Percentiles rank a stretch among this genome's conserved stretches.
phyloP scores from a whole-genome alignment of 352 stramenopile species.

The Globisporangium polare region DNA sequence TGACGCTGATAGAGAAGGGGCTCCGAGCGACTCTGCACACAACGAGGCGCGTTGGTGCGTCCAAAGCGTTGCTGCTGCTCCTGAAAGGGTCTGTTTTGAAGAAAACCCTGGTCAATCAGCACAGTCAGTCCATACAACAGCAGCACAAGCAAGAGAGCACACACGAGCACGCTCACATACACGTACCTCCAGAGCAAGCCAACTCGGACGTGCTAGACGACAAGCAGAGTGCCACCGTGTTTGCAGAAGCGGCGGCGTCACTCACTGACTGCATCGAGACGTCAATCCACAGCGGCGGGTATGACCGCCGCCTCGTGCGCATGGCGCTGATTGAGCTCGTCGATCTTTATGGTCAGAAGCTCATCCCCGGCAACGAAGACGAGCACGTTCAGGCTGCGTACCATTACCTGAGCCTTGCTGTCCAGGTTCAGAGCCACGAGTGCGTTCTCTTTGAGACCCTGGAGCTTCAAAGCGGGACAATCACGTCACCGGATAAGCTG shows the following conservation, averaged over 20 bases:
- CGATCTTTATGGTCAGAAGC: constrained; percentile 47
- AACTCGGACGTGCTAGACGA: too few relatives aligned
- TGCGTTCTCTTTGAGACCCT: constrained; percentile 51
- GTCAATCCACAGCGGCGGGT: constrained; percentile 39
- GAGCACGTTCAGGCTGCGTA: constrained; percentile 65
- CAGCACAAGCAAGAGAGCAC: neutral
- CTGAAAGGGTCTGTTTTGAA: constrained; percentile 49
- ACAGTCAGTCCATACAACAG: neutral
- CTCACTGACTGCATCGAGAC: constrained; percentile 35
- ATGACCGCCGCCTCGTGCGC: constrained; percentile 54
- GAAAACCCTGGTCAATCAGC: constrained; percentile 25
- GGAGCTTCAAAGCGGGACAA: constrained; percentile 46
- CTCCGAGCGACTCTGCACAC: constrained; percentile 43
- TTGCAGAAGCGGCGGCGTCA: constrained; percentile 14
- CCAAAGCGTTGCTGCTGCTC: constrained; percentile 48
- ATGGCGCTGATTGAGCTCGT: constrained; percentile 60
- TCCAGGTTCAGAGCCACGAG: constrained; percentile 39
- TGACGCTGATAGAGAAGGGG: constrained; percentile 32
- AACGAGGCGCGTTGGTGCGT: constrained; percentile 26
- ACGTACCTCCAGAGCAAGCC: neutral
- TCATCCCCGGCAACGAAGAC: constrained; percentile 36
- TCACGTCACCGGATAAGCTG: constrained; percentile 43
- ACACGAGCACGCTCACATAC: constrained; percentile 5
- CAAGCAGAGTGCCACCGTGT: neutral
- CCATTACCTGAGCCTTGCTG: constrained; percentile 58